phyloP scores from a whole-genome alignment of 2,329 filamentous ascomycete species.

The Fusarium temperatum region DNA sequence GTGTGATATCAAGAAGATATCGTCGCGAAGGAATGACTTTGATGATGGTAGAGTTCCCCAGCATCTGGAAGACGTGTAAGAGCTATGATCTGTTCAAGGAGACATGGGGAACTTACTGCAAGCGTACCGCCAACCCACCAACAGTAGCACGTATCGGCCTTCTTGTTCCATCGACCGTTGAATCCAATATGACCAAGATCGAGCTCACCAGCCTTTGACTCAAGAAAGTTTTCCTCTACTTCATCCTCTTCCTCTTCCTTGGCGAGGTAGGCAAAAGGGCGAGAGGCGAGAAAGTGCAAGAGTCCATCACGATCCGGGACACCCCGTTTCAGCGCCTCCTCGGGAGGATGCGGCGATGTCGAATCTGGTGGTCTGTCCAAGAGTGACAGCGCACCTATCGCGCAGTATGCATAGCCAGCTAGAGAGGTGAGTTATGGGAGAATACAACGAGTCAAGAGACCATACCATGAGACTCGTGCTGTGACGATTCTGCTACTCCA shows the following conservation, averaged over 20 bases:
- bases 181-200: slow-evolving; percentile 71
- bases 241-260: slow-evolving; percentile 57
- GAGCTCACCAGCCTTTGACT: slow-evolving; percentile 47
- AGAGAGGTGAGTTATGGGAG: slow-evolving; percentile 11
- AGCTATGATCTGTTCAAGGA: neutral
- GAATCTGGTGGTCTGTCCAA: slow-evolving; percentile 68
- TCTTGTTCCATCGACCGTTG: slow-evolving; percentile 91
- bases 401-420: slow-evolving; percentile 94
- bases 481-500: slow-evolving; percentile 80
- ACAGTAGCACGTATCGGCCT: slow-evolving; percentile 92
- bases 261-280: slow-evolving; percentile 70
- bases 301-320: slow-evolving; percentile 46
- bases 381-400: slow-evolving; percentile 78
- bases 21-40: slow-evolving; percentile 69
- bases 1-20: slow-evolving; percentile 86
- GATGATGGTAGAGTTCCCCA: slow-evolving; percentile 67
- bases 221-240: slow-evolving; percentile 51
- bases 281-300: slow-evolving; percentile 67
- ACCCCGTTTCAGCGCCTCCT: slow-evolving; percentile 48
- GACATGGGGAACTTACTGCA: slow-evolving; percentile 43
- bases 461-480: slow-evolving; percentile 84
- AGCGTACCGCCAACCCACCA: slow-evolving; percentile 86
- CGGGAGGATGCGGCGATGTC: slow-evolving; percentile 6
- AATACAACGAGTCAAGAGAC: neutral
- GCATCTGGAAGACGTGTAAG: slow-evolving; percentile 57